Percentiles rank a stretch among this genome's conserved stretches.
Evolutionary conservation across 2,329 filamentous ascomycete genomes (phyloP).

Genomic region (Beauveria sp.): DNA sequence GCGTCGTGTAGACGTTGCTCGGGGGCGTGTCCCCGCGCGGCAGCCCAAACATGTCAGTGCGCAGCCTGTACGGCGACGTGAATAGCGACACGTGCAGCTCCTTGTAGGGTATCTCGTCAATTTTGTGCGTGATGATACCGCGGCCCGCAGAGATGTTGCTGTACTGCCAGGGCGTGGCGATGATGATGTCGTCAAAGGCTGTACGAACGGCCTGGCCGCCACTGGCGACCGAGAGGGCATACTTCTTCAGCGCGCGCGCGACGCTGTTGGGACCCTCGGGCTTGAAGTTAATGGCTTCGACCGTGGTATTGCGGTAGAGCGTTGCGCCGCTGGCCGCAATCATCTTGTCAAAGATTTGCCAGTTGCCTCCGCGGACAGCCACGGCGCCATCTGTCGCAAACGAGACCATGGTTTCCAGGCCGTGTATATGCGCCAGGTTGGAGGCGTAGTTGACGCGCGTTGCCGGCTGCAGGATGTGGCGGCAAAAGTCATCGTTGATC

Average conservation of each 20-base stretch:
- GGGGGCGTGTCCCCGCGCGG: conserved; percentile 52
- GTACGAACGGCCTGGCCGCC: conserved; percentile 36
- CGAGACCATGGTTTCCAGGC: conserved; percentile 81
- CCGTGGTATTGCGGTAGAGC: conserved; percentile 58
- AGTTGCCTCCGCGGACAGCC: conserved; percentile 77
- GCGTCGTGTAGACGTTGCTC: conserved; percentile 73
- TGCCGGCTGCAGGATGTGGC: conserved; percentile 80
- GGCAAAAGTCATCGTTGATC: conserved; percentile 59
- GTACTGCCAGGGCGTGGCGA: conserved; percentile 80
- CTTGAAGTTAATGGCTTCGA: conserved; percentile 45
- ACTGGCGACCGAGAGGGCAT: conserved; percentile 34
- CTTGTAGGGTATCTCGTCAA: conserved; percentile 79
- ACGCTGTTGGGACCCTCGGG: conserved; percentile 37
- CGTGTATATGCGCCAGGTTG: conserved; percentile 80
- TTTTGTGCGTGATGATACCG: conserved; percentile 58
- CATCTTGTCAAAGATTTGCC: conserved; percentile 88
- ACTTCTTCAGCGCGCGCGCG: conserved; percentile 34
- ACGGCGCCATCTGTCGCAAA: conserved; percentile 83
- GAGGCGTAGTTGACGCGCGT: conserved; percentile 94
- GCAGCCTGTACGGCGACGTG: conserved; percentile 66
- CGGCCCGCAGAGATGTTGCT: conserved; percentile 58
- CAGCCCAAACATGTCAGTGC: conserved; percentile 64
- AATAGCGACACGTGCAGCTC: conserved; percentile 86
- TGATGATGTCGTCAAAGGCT: conserved; percentile 69
- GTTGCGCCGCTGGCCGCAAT: conserved; percentile 54